Evolutionary conservation across 805 yeast species (phyloP).

Genomic region (Candida dajiaensis): DNA sequence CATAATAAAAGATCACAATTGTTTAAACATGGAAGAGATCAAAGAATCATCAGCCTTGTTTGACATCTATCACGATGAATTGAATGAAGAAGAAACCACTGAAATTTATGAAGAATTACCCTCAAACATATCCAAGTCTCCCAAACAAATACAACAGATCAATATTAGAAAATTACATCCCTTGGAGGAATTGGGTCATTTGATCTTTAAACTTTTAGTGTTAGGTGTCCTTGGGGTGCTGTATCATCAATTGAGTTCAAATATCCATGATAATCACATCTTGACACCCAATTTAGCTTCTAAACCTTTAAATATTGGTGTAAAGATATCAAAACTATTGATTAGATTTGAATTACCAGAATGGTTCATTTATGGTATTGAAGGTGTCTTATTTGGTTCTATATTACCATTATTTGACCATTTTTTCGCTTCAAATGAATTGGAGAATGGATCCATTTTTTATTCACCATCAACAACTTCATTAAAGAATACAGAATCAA

Average conservation of each 20-base stretch:
- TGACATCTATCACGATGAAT: background rate
- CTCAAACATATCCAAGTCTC: conserved; percentile 25
- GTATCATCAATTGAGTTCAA: conserved; percentile 47
- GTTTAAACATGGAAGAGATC: background rate
- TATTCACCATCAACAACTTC: conserved; percentile 1
- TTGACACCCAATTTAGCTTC: conserved; percentile 35
- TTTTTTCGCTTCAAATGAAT: background rate
- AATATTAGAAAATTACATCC: background rate
- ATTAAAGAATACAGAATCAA: conserved; percentile 6
- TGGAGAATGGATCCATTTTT: background rate
- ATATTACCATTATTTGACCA: conserved; percentile 39
- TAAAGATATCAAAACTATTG: conserved; percentile 15
- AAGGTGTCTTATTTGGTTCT: conserved; percentile 56
- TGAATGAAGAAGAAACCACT: conserved; percentile 9
- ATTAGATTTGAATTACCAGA: conserved; percentile 15
- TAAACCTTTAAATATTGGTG: conserved; percentile 35
- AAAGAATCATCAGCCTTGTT: background rate
- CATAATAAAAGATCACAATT: too few species aligned
- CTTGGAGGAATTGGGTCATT: background rate
- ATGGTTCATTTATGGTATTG: conserved; percentile 33
- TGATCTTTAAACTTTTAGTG: conserved; percentile 11
- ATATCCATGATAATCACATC: conserved; percentile 45
- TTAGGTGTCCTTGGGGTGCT: conserved; percentile 43
- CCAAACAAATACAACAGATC: background rate
- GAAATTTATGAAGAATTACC: conserved; percentile 28